These are phyloP conservation scores for Nicotiana benthamiana DNA, from an alignment of 257 asterid species.

Conservation along the genomic window DNA sequence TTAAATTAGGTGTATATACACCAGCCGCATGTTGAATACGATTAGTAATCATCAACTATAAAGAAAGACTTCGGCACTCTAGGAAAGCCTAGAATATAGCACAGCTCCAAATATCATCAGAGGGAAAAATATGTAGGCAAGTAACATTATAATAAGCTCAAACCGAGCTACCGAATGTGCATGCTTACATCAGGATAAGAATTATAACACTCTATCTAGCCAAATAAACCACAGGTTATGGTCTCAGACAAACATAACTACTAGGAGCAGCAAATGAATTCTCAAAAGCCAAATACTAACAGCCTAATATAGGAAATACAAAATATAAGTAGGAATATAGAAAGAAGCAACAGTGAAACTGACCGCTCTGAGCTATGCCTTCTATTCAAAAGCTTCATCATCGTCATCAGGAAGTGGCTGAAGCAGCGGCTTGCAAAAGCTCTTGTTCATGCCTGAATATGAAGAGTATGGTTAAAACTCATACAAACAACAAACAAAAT, in stretches of 20 bases:
- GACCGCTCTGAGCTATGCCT: background rate
- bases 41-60: too few relatives aligned
- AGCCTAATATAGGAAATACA: background rate
- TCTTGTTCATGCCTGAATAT: constrained; percentile 60
- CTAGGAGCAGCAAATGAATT: background rate
- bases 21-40: too few relatives aligned
- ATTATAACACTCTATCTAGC: background rate
- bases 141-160: background rate
- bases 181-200: background rate
- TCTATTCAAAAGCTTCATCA: constrained; percentile 60
- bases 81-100: too few relatives aligned
- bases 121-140: background rate
- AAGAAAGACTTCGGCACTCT: too few relatives aligned
- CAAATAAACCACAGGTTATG: background rate
- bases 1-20: too few relatives aligned
- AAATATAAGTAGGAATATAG: background rate
- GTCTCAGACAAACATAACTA: background rate
- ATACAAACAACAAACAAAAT: too few relatives aligned
- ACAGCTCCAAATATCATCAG: too few relatives aligned
- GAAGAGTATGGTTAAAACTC: background rate
- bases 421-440: constrained; percentile 46
- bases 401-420: constrained; percentile 93
- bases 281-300: background rate
- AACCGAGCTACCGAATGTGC: background rate
- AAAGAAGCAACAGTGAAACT: background rate